A percentile compares a stretch with the other conserved stretches of the same genome.
These are phyloP conservation scores for Cymbopogon citratus DNA, from an alignment of 176 grass and related monocot species.

Conservation along the genomic window DNA sequence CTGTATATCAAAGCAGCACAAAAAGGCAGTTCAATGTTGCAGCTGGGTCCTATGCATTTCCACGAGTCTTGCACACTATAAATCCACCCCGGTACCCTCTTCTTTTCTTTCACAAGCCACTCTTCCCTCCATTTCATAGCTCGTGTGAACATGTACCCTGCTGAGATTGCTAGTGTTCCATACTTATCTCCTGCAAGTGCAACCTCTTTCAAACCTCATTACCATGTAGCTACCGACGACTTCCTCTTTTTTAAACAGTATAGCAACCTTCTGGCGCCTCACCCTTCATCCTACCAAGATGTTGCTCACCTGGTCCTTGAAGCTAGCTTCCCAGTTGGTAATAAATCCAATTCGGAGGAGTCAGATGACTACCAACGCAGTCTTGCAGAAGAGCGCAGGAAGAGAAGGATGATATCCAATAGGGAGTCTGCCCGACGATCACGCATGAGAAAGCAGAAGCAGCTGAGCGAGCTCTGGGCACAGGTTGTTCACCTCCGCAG, in stretches of 20 bases:
- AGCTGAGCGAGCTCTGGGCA: conserved; percentile 66
- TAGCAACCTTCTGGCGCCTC: conserved; percentile 24
- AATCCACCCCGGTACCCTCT: conserved; percentile 50
- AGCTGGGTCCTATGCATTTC: conserved; percentile 17
- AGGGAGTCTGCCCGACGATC: conserved; percentile 88
- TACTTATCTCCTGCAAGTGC: conserved; percentile 52
- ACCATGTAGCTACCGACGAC: conserved; percentile 46
- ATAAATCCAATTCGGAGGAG: conserved; percentile 54
- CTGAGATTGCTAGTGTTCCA: conserved; percentile 70
- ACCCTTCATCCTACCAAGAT: conserved; percentile 27
- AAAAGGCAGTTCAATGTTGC: not conserved
- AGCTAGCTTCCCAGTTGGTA: conserved; percentile 30
- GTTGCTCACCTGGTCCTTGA: conserved; percentile 39
- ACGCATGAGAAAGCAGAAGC: conserved; percentile 96
- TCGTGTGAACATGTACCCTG: conserved; percentile 61
- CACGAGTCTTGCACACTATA: conserved; percentile 55
- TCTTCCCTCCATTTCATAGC: conserved; percentile 26
- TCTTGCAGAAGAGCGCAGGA: conserved; percentile 65
- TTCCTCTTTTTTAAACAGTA: conserved; percentile 62
- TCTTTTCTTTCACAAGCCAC: conserved; percentile 31
- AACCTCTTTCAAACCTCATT: conserved; percentile 58
- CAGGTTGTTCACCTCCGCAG: conserved; percentile 64
- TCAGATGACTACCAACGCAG: conserved; percentile 41
- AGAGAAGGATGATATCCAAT: conserved; percentile 93
- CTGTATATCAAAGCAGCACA: conserved; percentile 28